A percentile compares a stretch with the other conserved stretches of the same genome.
Evolutionary conservation across 2,329 filamentous ascomycete species (phyloP).

Genomic region (Fonsecaea pedrosoi): DNA sequence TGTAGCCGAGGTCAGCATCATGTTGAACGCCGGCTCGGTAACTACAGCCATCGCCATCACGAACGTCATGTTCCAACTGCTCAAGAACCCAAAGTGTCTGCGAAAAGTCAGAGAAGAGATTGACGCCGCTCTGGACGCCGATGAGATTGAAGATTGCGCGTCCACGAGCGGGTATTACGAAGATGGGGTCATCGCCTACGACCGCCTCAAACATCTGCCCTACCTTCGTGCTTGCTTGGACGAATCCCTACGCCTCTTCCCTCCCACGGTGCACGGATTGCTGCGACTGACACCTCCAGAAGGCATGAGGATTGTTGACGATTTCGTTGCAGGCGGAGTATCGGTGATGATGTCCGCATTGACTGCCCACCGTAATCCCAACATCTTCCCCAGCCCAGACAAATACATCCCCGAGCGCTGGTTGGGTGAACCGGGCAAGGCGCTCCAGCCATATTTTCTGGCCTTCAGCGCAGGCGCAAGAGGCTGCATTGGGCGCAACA

Average conservation of each 20-base stretch:
- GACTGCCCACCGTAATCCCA: slow-evolving; percentile 72
- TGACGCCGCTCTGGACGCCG: slow-evolving; percentile 51
- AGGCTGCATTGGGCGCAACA: slow-evolving; percentile 53
- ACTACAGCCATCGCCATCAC: slow-evolving; percentile 34
- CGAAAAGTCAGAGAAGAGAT: slow-evolving; percentile 54
- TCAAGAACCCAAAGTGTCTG: slow-evolving; percentile 55
- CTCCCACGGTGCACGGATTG: slow-evolving; percentile 66
- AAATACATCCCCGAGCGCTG: slow-evolving; percentile 68
- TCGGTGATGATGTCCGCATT: slow-evolving; percentile 76
- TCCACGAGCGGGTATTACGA: slow-evolving; percentile 34
- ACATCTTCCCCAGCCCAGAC: slow-evolving; percentile 73
- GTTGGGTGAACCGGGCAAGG: slow-evolving; percentile 30
- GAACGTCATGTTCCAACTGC: slow-evolving; percentile 57
- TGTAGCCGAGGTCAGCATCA: slow-evolving; percentile 65
- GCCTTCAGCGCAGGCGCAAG: slow-evolving; percentile 51
- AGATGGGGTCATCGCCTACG: slow-evolving; percentile 56
- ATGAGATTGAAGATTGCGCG: slow-evolving; percentile 45
- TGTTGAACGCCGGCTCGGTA: slow-evolving; percentile 35
- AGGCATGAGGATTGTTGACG: slow-evolving; percentile 70
- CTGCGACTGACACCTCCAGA: slow-evolving; percentile 69
- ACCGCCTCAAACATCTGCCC: slow-evolving; percentile 61
- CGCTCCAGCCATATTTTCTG: slow-evolving; percentile 34
- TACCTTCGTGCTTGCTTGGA: slow-evolving; percentile 80
- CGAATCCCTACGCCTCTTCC: slow-evolving; percentile 76
- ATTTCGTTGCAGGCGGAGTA: slow-evolving; percentile 70